These are phyloP conservation scores for Vanrija sp. DNA, from an alignment of 1,284 basidiomycete species.

Conservation along the genomic window DNA sequence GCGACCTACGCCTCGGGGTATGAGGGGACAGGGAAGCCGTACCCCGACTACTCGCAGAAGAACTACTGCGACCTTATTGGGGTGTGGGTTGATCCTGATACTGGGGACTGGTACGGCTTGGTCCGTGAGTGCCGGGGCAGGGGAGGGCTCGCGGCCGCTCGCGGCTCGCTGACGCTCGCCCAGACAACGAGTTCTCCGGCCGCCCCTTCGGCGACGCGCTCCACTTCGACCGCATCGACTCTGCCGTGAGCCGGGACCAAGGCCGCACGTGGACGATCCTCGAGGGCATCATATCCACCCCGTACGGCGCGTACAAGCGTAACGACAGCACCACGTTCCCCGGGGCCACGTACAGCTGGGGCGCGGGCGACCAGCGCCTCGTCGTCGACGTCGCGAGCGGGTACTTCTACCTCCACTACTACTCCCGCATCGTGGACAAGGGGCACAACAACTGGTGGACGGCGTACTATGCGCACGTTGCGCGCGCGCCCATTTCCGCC, in stretches of 20 bases:
- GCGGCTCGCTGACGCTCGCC: too few relatives aligned
- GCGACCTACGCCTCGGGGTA: not conserved
- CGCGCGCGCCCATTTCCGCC: conserved; percentile 2
- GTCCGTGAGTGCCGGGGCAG: not conserved
- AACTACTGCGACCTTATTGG: conserved; percentile 13
- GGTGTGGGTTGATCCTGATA: conserved; percentile 8
- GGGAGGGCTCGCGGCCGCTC: too few relatives aligned
- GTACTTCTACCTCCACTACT: conserved; percentile 9
- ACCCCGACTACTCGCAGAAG: not conserved
- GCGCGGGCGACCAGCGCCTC: conserved; percentile 8
- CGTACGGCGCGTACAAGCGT: not conserved
- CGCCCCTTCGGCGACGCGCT: conserved; percentile 5
- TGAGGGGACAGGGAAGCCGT: not conserved
- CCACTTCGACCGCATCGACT: conserved; percentile 9
- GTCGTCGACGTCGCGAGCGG: conserved; percentile 4
- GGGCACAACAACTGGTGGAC: not conserved
- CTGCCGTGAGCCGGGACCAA: not conserved
- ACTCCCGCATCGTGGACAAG: conserved; percentile 5
- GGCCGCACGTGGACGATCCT: conserved; percentile 5
- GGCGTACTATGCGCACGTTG: conserved; percentile 6
- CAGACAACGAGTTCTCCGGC: conserved; percentile 6
- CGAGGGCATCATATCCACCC: conserved; percentile 2
- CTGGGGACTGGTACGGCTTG: conserved; percentile 3
- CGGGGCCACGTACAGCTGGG: conserved; percentile 3
- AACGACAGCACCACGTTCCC: not conserved